These are phyloP conservation scores for Sodiomyces alkalinus DNA, from an alignment of 2,329 filamentous ascomycete genomes.

Conservation along the genomic window DNA sequence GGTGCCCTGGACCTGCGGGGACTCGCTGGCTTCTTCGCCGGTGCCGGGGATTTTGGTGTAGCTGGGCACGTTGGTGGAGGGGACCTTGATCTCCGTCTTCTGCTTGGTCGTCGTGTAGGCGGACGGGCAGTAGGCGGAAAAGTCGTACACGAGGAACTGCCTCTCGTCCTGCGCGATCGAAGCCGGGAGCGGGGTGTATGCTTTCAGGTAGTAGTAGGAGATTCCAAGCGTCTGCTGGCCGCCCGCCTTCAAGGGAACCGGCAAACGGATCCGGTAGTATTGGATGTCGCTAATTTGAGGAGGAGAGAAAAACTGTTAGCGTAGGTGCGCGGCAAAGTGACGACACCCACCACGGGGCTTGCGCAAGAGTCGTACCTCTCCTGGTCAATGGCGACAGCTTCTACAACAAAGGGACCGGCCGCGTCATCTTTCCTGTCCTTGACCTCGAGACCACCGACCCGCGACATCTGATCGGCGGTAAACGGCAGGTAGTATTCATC, in stretches of 20 bases:
- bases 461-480: constrained; percentile 56
- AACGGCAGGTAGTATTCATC: constrained; percentile 88
- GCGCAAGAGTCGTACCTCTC: constrained; percentile 30
- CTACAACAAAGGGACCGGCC: constrained; percentile 51
- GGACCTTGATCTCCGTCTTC: constrained; percentile 92
- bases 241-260: constrained; percentile 58
- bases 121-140: constrained; percentile 73
- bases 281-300: constrained; percentile 47
- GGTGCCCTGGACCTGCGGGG: constrained; percentile 67
- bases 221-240: constrained; percentile 77
- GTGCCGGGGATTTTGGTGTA: constrained; percentile 57
- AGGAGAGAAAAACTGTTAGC: too few relatives aligned
- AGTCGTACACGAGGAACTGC: constrained; percentile 75
- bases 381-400: constrained; percentile 48
- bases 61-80: constrained; percentile 63
- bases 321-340: too few relatives aligned
- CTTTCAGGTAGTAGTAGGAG: constrained; percentile 64
- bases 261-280: constrained; percentile 74
- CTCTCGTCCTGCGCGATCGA: constrained; percentile 69
- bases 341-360: constrained; percentile 2
- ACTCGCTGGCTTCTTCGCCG: constrained; percentile 41
- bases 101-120: constrained; percentile 81
- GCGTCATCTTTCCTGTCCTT: constrained; percentile 75
- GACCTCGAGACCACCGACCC: constrained; percentile 75
- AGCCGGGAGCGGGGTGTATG: constrained; percentile 68